A percentile compares a stretch with the other conserved stretches of the same genome.
These are phyloP conservation scores for Hypericum androsaemum DNA, from an alignment of 345 rosid species.

Conservation along the genomic window DNA sequence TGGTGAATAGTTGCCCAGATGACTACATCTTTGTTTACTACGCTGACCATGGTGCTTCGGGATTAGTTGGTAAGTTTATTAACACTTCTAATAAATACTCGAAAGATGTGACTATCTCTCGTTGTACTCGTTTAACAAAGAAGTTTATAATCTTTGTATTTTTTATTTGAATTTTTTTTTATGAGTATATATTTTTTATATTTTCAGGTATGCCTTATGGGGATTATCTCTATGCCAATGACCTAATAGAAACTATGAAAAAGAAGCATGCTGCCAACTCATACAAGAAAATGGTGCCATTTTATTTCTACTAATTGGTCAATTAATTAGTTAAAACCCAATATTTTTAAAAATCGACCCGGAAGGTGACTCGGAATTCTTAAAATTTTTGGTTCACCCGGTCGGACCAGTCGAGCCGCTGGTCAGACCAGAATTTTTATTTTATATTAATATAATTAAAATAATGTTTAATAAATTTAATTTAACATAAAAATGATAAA, in stretches of 20 bases:
- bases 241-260: slow-evolving; percentile 37
- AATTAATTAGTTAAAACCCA: too few species aligned
- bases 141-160: background rate
- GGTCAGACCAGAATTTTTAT: too few species aligned
- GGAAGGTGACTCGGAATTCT: too few species aligned
- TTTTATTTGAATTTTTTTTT: too few species aligned
- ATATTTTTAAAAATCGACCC: too few species aligned
- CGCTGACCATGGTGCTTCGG: slow-evolving; percentile 57
- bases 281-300: slow-evolving; percentile 41
- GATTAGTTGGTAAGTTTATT: slow-evolving; percentile 21
- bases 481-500: too few species aligned
- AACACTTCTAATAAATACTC: background rate
- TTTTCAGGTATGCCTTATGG: slow-evolving; percentile 38
- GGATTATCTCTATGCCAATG: slow-evolving; percentile 22
- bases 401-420: too few species aligned
- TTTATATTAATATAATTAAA: too few species aligned
- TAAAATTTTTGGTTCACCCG: too few species aligned
- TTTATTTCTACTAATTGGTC: too few species aligned
- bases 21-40: slow-evolving; percentile 50
- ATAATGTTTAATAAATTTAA: too few species aligned
- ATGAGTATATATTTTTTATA: too few species aligned
- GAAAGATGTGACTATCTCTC: background rate
- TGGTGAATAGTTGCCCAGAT: slow-evolving; percentile 41
- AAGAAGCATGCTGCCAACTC: slow-evolving; percentile 27
- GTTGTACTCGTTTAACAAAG: background rate